phyloP scores from a whole-genome alignment of 164 flowering plant species.

The Cinnamomum micranthum region DNA sequence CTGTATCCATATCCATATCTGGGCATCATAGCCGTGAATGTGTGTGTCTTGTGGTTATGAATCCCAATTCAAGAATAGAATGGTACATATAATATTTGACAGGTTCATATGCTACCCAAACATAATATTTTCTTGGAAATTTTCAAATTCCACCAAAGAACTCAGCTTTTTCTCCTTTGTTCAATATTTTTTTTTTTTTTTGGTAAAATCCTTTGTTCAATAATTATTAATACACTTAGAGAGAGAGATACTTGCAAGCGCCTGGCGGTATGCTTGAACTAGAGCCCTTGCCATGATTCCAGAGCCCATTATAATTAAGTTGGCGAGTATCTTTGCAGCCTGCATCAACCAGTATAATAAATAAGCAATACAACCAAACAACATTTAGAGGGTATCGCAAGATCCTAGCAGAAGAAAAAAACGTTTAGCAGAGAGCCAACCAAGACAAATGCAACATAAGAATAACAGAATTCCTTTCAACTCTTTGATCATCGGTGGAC shows the following conservation, averaged over 20 bases:
- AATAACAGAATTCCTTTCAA: too few relatives aligned
- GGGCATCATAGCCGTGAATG: too few relatives aligned
- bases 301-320: constrained; percentile 27
- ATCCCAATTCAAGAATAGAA: too few relatives aligned
- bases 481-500: too few relatives aligned
- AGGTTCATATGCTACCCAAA: background rate
- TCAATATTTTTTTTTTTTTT: background rate
- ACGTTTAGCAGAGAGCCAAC: too few relatives aligned
- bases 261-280: constrained; percentile 30
- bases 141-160: too few relatives aligned
- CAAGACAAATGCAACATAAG: too few relatives aligned
- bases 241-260: constrained; percentile 18
- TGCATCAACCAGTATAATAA: constrained; percentile 7
- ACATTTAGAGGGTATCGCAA: background rate
- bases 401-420: too few relatives aligned
- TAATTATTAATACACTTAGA: background rate
- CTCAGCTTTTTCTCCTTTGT: too few relatives aligned
- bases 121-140: background rate
- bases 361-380: background rate
- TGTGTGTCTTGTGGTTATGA: too few relatives aligned
- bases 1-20: too few relatives aligned
- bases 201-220: too few relatives aligned
- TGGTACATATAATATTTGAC: background rate
- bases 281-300: constrained; percentile 29
- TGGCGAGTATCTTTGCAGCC: constrained; percentile 30